phyloP scores from a whole-genome alignment of 495 filamentous ascomycete species.

The Lasiosphaeris hirsuta region DNA sequence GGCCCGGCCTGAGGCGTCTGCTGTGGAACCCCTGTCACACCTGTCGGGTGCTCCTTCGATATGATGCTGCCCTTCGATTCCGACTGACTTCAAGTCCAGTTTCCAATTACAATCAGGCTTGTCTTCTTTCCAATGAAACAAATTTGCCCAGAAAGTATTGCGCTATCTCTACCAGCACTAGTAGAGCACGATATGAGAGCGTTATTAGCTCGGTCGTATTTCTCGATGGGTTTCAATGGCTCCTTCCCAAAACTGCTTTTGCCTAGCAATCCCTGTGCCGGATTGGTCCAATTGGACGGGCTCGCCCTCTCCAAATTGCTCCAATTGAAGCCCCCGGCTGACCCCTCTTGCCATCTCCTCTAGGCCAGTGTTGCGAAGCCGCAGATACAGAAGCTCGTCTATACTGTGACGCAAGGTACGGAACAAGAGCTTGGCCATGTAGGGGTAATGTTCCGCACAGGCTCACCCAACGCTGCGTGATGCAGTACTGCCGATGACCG shows the following conservation, averaged over 20 bases:
- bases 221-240: no score
- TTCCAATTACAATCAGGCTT: no score
- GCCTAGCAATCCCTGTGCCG: background rate
- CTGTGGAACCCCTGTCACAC: background rate
- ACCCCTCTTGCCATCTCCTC: background rate
- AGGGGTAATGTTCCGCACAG: background rate
- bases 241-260: no score
- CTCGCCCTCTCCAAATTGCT: background rate
- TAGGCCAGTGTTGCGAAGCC: no score
- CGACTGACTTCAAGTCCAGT: no score
- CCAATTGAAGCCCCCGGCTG: background rate
- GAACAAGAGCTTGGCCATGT: background rate
- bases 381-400: background rate
- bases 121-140: no score
- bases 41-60: no score
- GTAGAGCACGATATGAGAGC: no score
- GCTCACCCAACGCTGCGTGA: background rate
- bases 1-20: background rate
- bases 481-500: background rate
- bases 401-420: constrained; percentile 7
- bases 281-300: constrained; percentile 1
- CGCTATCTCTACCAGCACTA: no score
- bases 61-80: no score
- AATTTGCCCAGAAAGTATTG: no score
- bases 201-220: no score